Base-by-base conservation (phyloP, 75 land plant genomes). In the Picea sitchensis region DNA sequence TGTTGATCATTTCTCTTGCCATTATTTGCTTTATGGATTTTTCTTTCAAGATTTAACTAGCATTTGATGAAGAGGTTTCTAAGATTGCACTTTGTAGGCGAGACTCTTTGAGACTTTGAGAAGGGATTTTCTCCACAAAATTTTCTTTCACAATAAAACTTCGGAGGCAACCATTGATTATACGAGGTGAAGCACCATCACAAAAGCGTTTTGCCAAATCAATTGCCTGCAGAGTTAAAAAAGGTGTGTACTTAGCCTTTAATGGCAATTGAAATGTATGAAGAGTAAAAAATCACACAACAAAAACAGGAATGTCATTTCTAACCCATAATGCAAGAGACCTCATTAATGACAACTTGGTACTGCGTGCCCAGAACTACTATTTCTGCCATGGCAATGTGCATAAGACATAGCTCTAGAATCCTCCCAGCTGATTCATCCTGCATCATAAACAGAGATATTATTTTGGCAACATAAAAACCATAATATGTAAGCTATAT, bases 341-440 rank as follows among this genome's bases (percentile, higher is more conserved):
- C 95, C 87, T 94, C 96, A 60, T 94, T 92, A 34, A 94, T 92
- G 56, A 93, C 95, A 59, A 94, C 91, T 73, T 87, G 90, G 73
- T 90, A 90, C 4, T 85, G 64, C 12, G 89, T 89, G 38, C 85
- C 91, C 13, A 88, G 68, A 14, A 79, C 87, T 38, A 80, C 57
- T 58, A 94, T 94, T 78, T 94, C 97, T 47, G 95, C 91, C 89
- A 94, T 94, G 17, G 97, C 95, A 26, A 94, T 78, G 77, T 91
- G 97, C 57, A 94, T 87, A 75, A 94, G 86, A 72, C 91, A 89
- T 18, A 92, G 82, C 76, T 93, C 96, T 80, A 95, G 73, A 26
- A 91, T 86, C 61, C 88, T 91, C 41, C 91, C 88, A 7, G 86
- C 87, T 36, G 95, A 88, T 65, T 86, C 86, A 64, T 89, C 79